Conservation (phyloP, 2,329 filamentous ascomycete species). For the Venturia oleaginea region DNA sequence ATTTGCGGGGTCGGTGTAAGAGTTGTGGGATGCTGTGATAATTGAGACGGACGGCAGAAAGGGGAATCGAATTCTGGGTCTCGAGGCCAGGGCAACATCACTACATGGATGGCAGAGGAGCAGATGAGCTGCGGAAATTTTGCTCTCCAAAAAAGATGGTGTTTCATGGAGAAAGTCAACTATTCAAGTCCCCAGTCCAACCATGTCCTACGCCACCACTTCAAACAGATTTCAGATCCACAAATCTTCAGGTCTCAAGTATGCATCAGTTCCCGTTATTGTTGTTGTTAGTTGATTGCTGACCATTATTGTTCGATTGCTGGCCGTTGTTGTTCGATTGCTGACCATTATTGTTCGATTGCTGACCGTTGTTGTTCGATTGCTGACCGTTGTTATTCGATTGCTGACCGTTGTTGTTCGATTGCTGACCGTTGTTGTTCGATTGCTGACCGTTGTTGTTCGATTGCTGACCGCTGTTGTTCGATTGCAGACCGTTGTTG, state of each 20-base stretch:
- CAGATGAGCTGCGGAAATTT: not conserved
- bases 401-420: slow-evolving; percentile 1
- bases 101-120: not conserved
- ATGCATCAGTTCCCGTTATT: not conserved
- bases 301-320: not conserved
- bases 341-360: not conserved
- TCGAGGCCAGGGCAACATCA: no score
- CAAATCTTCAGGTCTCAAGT: not conserved
- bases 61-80: not conserved
- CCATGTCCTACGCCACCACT: not conserved
- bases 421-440: not conserved
- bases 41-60: no score
- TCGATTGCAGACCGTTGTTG: not conserved
- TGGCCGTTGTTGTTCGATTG: not conserved
- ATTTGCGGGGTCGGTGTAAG: no score
- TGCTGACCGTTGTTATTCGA: not conserved
- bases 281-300: not conserved
- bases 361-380: no score
- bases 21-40: not conserved
- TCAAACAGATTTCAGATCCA: not conserved
- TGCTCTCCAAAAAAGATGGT: not conserved
- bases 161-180: not conserved
- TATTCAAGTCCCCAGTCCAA: not conserved
- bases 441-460: not conserved
- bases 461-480: not conserved